Percentiles rank a stretch among this genome's conserved stretches.
phyloP scores from a whole-genome alignment of 2,329 filamentous ascomycete species.

The Atkinsonella texensis region DNA sequence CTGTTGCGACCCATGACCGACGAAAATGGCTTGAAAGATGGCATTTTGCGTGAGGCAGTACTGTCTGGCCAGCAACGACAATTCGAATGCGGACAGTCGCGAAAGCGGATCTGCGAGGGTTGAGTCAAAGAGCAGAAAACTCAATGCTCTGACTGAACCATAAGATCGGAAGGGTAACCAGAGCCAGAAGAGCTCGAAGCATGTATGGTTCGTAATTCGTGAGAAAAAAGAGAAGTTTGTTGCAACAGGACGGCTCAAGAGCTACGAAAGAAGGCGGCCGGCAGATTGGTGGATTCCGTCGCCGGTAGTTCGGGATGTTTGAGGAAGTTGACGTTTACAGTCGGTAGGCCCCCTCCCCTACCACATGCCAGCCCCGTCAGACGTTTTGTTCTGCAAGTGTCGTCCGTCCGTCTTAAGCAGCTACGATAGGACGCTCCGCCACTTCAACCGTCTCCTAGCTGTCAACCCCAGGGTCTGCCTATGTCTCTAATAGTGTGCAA shows the following conservation, averaged over 20 bases:
- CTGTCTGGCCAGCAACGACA: neutral
- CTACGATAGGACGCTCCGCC: neutral
- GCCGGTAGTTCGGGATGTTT: slow-evolving; percentile 1
- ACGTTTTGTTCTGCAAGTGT: neutral
- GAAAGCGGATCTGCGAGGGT: neutral
- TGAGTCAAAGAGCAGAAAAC: neutral
- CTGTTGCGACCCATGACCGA: slow-evolving; percentile 38
- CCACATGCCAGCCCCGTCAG: slow-evolving; percentile 5
- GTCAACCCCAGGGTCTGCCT: neutral
- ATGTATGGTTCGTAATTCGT: neutral
- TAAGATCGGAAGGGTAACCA: neutral
- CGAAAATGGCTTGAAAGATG: slow-evolving; percentile 44
- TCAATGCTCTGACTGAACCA: neutral
- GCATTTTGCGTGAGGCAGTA: slow-evolving; percentile 27
- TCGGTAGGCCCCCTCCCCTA: neutral
- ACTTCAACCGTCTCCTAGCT: neutral
- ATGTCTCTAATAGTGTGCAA: neutral
- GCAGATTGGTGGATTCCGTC: slow-evolving; percentile 4
- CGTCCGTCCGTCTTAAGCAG: neutral
- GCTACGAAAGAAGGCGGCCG: neutral
- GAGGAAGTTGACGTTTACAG: slow-evolving; percentile 2
- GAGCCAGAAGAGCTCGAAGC: neutral
- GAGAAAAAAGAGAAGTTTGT: neutral
- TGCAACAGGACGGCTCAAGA: slow-evolving; percentile 2
- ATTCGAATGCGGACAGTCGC: neutral